Evolutionary conservation across 2,329 filamentous ascomycete species (phyloP), one percentile per base, ranked within the genome.

Genomic region (Raffaelea arxii): DNA sequence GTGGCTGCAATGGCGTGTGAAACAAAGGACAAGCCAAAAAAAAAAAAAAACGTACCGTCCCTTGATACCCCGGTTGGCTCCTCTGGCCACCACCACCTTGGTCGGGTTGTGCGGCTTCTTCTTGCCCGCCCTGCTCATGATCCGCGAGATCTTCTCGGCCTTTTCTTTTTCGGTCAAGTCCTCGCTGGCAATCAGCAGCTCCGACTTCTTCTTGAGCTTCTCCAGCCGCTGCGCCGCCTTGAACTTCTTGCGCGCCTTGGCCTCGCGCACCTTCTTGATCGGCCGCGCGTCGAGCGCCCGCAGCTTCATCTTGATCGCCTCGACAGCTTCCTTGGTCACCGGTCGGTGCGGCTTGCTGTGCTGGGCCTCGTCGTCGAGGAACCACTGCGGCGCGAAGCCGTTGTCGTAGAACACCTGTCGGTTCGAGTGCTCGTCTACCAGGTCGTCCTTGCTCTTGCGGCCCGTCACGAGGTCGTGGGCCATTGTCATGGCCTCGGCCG

Each of bases 261-360:
- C 92, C 67, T 98, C 92, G 56, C 86, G 84, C 25, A 98, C 92
- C 73, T 98, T 98, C 77, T 98, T 98, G 78, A 97, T 97, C 1
- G 92, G 92, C 25, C 92, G 81, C 7, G 91, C 92, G 62, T 98
- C 97, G 57, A 94, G 78, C 1, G 92, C 90, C 25, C 91, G 84
- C 60, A 86, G 63, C 68, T 98, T 98, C 60, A 96, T 91, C 65
- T 92, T 90, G 70, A 98, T 96, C 2, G 92, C 92, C 14, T 79
- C 75, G 1, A 91, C 90, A 0, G 86, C 94, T 27, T 88, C 88
- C 57, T 92, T 92, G 43, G 83, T 89, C 58, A 94, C 91, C n/a
- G 92, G 94, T 49, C 87, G 84, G 53, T 92, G 82, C 1, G 77
- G 77, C 61, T 83, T 88, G 65, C 90, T 87, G 67, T 98, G 91